Percentiles rank a stretch among this genome's conserved stretches.
Evolutionary conservation across 371 early-diverging fungal genomes (phyloP).

Genomic region (Entomophthora muscae): DNA sequence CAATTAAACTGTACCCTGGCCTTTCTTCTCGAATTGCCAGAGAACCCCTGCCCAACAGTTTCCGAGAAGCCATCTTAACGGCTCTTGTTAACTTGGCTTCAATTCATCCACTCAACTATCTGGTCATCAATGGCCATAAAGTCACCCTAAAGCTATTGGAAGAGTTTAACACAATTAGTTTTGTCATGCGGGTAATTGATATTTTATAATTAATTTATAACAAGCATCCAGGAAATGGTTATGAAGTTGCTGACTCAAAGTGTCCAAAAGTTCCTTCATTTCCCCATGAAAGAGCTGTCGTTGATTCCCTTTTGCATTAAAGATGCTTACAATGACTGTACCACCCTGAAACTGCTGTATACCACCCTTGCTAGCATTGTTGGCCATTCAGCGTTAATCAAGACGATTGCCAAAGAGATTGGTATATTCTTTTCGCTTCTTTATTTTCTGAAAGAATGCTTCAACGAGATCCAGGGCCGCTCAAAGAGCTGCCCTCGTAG

Average conservation of each 20-base stretch:
- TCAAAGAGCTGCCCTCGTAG: too few relatives aligned
- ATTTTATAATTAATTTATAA: not conserved
- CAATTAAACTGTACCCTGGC: not conserved
- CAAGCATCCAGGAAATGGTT: not conserved
- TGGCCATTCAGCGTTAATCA: not conserved
- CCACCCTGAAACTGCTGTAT: not conserved
- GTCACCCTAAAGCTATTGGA: not conserved
- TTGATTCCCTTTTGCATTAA: not conserved
- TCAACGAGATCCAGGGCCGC: not conserved
- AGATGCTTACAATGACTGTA: not conserved
- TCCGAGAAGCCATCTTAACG: not conserved
- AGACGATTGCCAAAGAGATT: not conserved
- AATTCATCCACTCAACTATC: not conserved
- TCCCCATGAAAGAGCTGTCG: not conserved
- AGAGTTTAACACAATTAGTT: not conserved
- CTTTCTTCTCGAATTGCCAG: not conserved
- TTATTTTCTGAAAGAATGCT: not conserved
- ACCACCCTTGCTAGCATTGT: not conserved
- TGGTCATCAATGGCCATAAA: not conserved
- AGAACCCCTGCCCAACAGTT: not conserved
- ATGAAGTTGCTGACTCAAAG: not conserved
- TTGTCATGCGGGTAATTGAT: not conserved
- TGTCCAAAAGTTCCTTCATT: not conserved
- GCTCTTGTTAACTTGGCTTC: not conserved
- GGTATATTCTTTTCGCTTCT: not conserved